These are phyloP conservation scores for Pythium myriotylum DNA, from an alignment of 352 stramenopile genomes.

Conservation along the genomic window DNA sequence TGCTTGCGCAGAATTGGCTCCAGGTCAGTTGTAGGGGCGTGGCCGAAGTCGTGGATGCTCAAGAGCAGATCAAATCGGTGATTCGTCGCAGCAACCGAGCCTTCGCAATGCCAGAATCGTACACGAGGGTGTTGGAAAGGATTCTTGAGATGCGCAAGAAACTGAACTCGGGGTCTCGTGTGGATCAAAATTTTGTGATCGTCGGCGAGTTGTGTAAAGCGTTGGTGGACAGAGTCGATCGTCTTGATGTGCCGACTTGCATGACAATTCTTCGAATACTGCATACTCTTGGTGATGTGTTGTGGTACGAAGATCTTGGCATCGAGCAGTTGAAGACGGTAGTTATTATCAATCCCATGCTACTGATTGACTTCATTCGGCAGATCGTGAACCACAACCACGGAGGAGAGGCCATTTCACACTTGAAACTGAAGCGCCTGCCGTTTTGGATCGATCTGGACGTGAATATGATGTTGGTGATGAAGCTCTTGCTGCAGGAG, in stretches of 20 bases:
- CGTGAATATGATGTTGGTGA: slow-evolving; percentile 11
- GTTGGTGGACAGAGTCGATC: background rate
- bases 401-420: slow-evolving; percentile 12
- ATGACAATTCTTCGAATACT: background rate
- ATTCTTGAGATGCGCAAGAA: background rate
- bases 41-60: no score
- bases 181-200: background rate
- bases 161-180: background rate
- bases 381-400: slow-evolving; percentile 16
- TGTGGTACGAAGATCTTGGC: slow-evolving; percentile 3
- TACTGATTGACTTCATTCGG: slow-evolving; percentile 23
- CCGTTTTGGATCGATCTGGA: slow-evolving; percentile 11
- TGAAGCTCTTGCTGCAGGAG: slow-evolving; percentile 26
- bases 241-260: slow-evolving; percentile 2
- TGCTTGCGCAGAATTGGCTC: background rate
- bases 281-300: background rate
- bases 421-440: background rate
- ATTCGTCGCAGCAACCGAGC: slow-evolving; percentile 2
- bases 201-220: background rate
- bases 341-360: slow-evolving; percentile 1
- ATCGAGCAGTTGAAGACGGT: background rate
- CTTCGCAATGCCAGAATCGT: slow-evolving; percentile 14
- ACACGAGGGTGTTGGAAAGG: background rate
- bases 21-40: slow-evolving; percentile 14
- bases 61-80: background rate